Base-by-base conservation (phyloP, 1,284 basidiomycete genomes). In the Moesziomyces aphidis region DNA sequence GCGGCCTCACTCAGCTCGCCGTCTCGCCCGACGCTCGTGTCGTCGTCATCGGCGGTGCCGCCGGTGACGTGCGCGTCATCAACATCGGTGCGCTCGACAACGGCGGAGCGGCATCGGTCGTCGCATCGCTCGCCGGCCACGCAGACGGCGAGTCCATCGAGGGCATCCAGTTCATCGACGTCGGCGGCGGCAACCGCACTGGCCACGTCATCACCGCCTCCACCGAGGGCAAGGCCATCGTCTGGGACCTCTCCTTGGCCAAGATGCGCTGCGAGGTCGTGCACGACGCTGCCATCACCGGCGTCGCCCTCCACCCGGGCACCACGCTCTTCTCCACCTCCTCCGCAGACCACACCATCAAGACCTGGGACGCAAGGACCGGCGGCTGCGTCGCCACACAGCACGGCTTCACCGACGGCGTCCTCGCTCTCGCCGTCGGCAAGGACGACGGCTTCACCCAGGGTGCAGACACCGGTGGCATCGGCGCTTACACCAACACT, bases 321-420 rank as follows among this genome's bases (percentile, higher is more conserved):
- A 90, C 97, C 55, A 97, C 95, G 3, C 90, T 90, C 3, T 87
- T 99, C 21, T 88, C 73, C 9, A 83, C 81, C 22, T 67, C 69
- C 74, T 91, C 93, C 4, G 83, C 93, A 1, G 95, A 98, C 86
- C 90, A 89, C 66, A 92, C 90, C 0, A 87, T 97, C 63, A 90
- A 90, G 73, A 97, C 95, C 3, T 98, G 95, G 94, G 96, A 99
- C 83, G 91, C 91, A 6, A 90, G 94, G 46, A 93, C 91, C 2
- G 95, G 95, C 0, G 87, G 89, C 4, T 88, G 94, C 24, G 70
- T 97, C 17, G 90, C 90, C 45, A 90, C 90, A 55, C 93, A 97
- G 84, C 90, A 89, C 53, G 96, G 95, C 2, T 95, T 98, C 82
- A 88, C 88, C 22, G 94, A 90, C 1, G 89, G 93, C 3, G 89